Conservation (phyloP, 768 basidiomycete species). For the Rhodosporidiobolus odoratus region DNA sequence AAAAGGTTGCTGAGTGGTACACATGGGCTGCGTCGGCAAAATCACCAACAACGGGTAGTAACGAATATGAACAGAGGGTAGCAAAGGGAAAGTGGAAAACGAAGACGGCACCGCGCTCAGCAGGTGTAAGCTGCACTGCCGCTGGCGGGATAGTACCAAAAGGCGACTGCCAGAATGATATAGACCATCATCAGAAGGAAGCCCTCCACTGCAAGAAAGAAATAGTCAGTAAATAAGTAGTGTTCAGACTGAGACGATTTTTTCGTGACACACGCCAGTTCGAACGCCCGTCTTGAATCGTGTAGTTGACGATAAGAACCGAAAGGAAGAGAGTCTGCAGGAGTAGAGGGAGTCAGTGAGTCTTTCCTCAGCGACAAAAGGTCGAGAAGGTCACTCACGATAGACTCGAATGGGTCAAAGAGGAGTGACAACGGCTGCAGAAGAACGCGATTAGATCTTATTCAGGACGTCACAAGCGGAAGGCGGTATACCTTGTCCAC, state of each 20-base stretch:
- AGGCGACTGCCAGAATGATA: slow-evolving; percentile 22
- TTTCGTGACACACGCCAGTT: slow-evolving; percentile 20
- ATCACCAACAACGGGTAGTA: too few species aligned
- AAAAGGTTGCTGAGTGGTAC: too few species aligned
- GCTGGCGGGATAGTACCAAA: slow-evolving; percentile 15
- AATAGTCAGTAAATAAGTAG: background rate
- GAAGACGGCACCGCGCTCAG: too few species aligned
- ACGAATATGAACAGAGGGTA: too few species aligned
- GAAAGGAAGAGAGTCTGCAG: slow-evolving; percentile 32
- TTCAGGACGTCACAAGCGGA: background rate
- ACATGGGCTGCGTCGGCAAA: too few species aligned
- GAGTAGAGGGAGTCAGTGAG: background rate
- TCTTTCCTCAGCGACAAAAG: background rate
- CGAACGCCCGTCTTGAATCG: slow-evolving; percentile 24
- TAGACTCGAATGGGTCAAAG: slow-evolving; percentile 37
- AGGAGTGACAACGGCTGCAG: slow-evolving; percentile 29
- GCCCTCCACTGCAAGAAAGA: slow-evolving; percentile 22
- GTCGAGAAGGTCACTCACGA: background rate
- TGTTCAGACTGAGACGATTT: background rate
- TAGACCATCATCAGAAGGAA: slow-evolving; percentile 37
- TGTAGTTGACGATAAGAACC: slow-evolving; percentile 37
- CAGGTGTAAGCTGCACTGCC: background rate
- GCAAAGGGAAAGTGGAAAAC: too few species aligned
- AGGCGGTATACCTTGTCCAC: background rate
- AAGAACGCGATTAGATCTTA: background rate